phyloP scores from a whole-genome alignment of 257 asterid species.

The Nicotiana knightiana region DNA sequence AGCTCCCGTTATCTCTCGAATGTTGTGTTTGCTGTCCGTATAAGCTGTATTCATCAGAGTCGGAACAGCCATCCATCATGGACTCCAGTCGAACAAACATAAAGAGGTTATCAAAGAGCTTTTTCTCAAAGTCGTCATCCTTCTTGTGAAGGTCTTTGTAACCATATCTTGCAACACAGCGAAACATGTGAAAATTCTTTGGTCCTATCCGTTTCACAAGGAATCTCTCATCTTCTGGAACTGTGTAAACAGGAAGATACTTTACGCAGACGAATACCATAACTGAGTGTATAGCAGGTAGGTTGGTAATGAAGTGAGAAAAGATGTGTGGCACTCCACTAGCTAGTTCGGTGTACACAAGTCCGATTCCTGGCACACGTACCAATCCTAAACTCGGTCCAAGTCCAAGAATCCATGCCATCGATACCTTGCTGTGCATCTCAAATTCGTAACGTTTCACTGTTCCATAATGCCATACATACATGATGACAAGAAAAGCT shows the following conservation, averaged over 20 bases:
- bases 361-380: conserved; percentile 96
- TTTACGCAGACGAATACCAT: conserved; percentile 59
- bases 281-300: conserved; percentile 88
- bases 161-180: conserved; percentile 55
- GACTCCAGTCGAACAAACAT: conserved; percentile 21
- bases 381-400: conserved; percentile 96
- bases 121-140: conserved; percentile 18
- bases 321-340: conserved; percentile 93
- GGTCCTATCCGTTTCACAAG: conserved; percentile 54
- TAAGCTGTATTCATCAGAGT: conserved; percentile 20
- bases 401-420: conserved; percentile 93
- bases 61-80: conserved; percentile 16
- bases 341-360: conserved; percentile 93
- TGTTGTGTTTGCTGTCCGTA: conserved; percentile 19
- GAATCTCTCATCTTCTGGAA: conserved; percentile 46
- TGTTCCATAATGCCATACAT: conserved; percentile 85
- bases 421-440: conserved; percentile 94
- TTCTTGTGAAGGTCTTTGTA: conserved; percentile 47
- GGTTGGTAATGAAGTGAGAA: conserved; percentile 92
- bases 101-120: conserved; percentile 17
- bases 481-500: conserved; percentile 82
- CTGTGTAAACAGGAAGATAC: conserved; percentile 50
- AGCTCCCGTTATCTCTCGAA: conserved; percentile 11
- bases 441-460: conserved; percentile 86
- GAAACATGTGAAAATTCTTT: conserved; percentile 56